Conservation (phyloP, 2,329 filamentous ascomycete species). For the Periconia macrospinosa region DNA sequence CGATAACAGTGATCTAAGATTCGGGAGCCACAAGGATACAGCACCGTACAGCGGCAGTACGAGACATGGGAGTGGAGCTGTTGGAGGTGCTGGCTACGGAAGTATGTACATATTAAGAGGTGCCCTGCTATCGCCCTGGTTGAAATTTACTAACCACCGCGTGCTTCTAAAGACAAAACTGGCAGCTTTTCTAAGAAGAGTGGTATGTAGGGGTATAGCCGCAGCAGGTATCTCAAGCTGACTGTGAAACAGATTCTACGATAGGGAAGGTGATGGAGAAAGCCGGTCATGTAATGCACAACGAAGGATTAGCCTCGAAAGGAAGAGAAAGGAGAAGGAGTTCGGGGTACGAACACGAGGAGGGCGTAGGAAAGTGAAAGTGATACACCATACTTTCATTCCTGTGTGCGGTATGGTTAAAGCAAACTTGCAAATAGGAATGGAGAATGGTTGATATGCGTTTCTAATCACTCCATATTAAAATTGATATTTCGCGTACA, state of each 20-base stretch:
- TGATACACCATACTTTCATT: too few relatives aligned
- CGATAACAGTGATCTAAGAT: constrained; percentile 21
- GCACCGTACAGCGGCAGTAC: constrained; percentile 25
- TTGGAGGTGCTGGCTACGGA: constrained; percentile 42
- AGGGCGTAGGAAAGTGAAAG: neutral
- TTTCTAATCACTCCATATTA: too few relatives aligned
- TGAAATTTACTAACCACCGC: too few relatives aligned
- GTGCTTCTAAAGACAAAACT: constrained; percentile 33
- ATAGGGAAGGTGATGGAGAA: constrained; percentile 63
- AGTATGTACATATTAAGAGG: constrained; percentile 9
- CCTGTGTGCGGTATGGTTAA: too few relatives aligned
- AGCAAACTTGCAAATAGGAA: too few relatives aligned
- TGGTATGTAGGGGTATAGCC: constrained; percentile 14
- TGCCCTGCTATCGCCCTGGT: too few relatives aligned
- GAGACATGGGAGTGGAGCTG: constrained; percentile 33
- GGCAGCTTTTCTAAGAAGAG: constrained; percentile 20
- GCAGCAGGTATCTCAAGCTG: neutral
- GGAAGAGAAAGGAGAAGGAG: constrained; percentile 55
- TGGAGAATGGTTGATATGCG: too few relatives aligned
- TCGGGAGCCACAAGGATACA: constrained; percentile 22
- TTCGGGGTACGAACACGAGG: constrained; percentile 14
- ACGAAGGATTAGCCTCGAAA: constrained; percentile 51
- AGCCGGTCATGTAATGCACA: constrained; percentile 55
- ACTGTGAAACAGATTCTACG: constrained; percentile 45
- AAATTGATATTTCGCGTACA: too few relatives aligned